These are phyloP conservation scores for Hanseniaspora meyeri DNA, from an alignment of 805 yeast species.

Conservation along the genomic window DNA sequence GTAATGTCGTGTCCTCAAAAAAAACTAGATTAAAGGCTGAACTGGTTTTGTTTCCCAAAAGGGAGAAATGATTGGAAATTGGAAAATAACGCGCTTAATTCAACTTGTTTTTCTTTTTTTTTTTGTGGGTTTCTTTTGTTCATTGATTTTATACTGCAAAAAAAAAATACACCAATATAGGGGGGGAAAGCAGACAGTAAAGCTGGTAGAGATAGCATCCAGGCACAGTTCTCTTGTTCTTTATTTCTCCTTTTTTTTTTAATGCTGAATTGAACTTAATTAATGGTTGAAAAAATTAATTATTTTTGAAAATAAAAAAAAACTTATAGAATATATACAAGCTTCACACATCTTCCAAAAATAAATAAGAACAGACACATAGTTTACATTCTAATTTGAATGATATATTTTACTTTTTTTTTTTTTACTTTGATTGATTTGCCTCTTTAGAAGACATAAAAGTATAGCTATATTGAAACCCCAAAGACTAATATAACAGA, in stretches of 20 bases:
- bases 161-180: too few species aligned
- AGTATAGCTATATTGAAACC: too few species aligned
- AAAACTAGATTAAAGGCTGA: neutral
- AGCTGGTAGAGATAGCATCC: too few species aligned
- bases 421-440: too few species aligned
- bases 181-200: too few species aligned
- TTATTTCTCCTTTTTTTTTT: neutral
- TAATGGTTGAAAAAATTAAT: neutral
- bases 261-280: neutral
- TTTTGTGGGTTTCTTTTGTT: neutral
- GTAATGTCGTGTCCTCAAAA: neutral
- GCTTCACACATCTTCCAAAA: neutral
- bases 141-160: neutral
- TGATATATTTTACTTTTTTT: neutral
- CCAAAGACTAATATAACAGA: too few species aligned
- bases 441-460: too few species aligned
- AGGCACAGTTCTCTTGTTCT: neutral
- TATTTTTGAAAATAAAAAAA: neutral
- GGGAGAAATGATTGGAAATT: neutral
- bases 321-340: neutral
- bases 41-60: conserved; percentile 1
- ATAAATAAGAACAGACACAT: neutral
- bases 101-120: too few species aligned
- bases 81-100: neutral
- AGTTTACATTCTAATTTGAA: neutral